Conservation (phyloP, 306 rosid species). For the Urtica urens region DNA sequence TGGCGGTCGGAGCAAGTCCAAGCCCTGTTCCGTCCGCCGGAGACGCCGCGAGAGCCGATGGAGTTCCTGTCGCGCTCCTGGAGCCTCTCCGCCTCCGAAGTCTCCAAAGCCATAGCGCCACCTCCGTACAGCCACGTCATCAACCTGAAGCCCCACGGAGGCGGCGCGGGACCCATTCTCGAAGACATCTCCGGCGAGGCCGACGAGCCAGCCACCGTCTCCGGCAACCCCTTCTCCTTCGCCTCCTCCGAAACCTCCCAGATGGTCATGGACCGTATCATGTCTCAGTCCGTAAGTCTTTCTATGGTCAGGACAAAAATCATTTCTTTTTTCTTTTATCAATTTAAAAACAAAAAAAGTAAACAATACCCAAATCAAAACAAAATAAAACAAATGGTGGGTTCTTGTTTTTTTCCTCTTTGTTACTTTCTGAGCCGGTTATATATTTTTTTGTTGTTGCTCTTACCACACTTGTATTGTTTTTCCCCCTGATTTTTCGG, state of each 20-base stretch:
- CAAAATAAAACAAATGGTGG: too few species aligned
- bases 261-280: conserved; percentile 85
- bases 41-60: conserved; percentile 71
- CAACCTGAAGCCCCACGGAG: conserved; percentile 20
- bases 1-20: conserved; percentile 46
- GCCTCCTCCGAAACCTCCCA: conserved; percentile 81
- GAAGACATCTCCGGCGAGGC: conserved; percentile 52
- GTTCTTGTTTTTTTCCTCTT: conserved; percentile 10
- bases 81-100: conserved; percentile 71
- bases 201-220: conserved; percentile 40
- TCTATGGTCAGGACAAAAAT: conserved; percentile 20
- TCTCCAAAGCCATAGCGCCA: conserved; percentile 67
- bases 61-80: conserved; percentile 90
- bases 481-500: too few species aligned
- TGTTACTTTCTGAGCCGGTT: conserved; percentile 6
- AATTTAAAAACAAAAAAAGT: too few species aligned
- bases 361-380: too few species aligned
- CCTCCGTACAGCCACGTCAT: conserved; percentile 33
- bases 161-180: conserved; percentile 20
- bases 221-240: conserved; percentile 73
- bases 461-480: not conserved
- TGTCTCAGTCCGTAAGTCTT: conserved; percentile 76
- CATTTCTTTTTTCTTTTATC: conserved; percentile 6
- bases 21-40: conserved; percentile 43
- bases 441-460: not conserved